phyloP scores from a whole-genome alignment of 805 yeast species.

The Phaffomyces opuntiae region DNA sequence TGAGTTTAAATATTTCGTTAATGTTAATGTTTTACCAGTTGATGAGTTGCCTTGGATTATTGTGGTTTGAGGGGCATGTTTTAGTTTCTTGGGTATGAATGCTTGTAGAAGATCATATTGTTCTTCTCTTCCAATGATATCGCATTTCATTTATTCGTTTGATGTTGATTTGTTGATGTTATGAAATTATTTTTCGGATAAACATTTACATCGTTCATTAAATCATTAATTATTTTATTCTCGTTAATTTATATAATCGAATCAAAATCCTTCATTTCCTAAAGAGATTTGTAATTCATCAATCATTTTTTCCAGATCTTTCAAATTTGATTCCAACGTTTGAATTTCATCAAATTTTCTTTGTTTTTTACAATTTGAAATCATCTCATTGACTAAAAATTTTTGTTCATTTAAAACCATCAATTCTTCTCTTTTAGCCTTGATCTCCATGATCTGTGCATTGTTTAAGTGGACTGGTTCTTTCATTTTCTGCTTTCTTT shows the following conservation, averaged over 20 bases:
- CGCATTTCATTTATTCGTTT: not conserved
- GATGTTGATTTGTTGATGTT: not conserved
- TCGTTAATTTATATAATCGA: too few relatives aligned
- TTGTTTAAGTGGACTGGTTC: conserved; percentile 21
- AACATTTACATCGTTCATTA: not conserved
- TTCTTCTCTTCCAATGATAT: conserved; percentile 11
- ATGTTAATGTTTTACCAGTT: conserved; percentile 19
- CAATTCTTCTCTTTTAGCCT: conserved; percentile 60
- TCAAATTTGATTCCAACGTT: conserved; percentile 48
- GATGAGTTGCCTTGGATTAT: conserved; percentile 17
- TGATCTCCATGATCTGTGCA: conserved; percentile 45
- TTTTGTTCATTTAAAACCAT: conserved; percentile 86
- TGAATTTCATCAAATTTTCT: conserved; percentile 73
- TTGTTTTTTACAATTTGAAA: conserved; percentile 52
- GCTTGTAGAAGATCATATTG: conserved; percentile 13
- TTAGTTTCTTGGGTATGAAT: conserved; percentile 7
- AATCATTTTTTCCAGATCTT: conserved; percentile 49
- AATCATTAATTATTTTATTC: too few relatives aligned
- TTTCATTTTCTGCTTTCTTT: conserved; percentile 9
- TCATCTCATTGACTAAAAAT: conserved; percentile 61
- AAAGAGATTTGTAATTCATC: conserved; percentile 37
- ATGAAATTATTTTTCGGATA: not conserved
- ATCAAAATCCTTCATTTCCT: conserved; percentile 47
- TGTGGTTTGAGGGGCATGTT: conserved; percentile 6
- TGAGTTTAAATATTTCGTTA: conserved; percentile 7